Percentiles rank a stretch among this genome's conserved stretches.
These are phyloP conservation scores for Deinandra increscens DNA, from an alignment of 129 eudicot genomes.

Conservation along the genomic window DNA sequence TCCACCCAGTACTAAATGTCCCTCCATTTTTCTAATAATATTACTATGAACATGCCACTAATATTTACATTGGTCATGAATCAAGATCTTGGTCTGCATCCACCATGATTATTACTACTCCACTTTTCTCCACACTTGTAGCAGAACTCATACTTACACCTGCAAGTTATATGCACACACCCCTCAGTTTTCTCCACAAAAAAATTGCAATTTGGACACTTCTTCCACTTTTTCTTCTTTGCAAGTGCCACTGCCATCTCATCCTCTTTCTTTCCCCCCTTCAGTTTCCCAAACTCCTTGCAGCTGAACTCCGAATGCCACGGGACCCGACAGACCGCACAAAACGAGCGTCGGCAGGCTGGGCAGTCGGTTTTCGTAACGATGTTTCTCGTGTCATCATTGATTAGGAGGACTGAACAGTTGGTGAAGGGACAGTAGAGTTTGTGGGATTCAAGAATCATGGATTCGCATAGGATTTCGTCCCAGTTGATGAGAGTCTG, in stretches of 20 bases:
- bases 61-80: too few species aligned
- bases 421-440: slow-evolving; percentile 57
- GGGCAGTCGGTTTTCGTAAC: slow-evolving; percentile 45
- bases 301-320: too few species aligned
- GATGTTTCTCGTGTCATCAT: too few species aligned
- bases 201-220: slow-evolving; percentile 45
- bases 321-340: slow-evolving; percentile 52
- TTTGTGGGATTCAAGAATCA: slow-evolving; percentile 43
- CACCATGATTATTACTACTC: too few species aligned
- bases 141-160: slow-evolving; percentile 54
- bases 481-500: slow-evolving; percentile 45
- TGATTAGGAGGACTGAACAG: slow-evolving; percentile 33
- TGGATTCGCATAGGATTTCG: slow-evolving; percentile 38
- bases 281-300: slow-evolving; percentile 29
- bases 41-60: too few species aligned
- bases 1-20: too few species aligned
- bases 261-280: slow-evolving; percentile 23
- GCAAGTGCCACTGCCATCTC: slow-evolving; percentile 39
- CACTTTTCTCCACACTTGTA: slow-evolving; percentile 39
- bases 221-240: slow-evolving; percentile 42
- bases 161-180: slow-evolving; percentile 52
- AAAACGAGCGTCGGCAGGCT: slow-evolving; percentile 44
- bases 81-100: too few species aligned
- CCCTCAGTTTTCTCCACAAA: slow-evolving; percentile 51
- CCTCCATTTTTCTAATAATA: too few species aligned